phyloP scores from a whole-genome alignment of 305 asterid species.

The Rubia occidens region DNA sequence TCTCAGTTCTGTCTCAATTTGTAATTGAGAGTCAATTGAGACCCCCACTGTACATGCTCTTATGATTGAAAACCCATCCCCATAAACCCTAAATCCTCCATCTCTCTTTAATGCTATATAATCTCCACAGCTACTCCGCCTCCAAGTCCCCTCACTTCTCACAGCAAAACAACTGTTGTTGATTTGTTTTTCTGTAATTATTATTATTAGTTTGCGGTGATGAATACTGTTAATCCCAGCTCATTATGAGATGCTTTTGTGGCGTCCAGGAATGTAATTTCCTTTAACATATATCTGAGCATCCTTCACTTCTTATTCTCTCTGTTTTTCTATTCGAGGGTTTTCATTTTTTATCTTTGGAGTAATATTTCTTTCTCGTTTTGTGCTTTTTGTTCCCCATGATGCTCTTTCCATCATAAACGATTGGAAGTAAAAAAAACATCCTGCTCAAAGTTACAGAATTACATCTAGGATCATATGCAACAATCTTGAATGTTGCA shows the following conservation, averaged over 20 bases:
- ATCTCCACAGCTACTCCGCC: background rate
- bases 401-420: background rate
- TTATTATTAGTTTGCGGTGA: conserved; percentile 26
- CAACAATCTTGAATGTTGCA: too few species aligned
- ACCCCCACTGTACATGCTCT: too few species aligned
- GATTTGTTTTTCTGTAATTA: background rate
- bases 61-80: background rate
- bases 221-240: conserved; percentile 62
- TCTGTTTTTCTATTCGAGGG: background rate
- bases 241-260: conserved; percentile 56
- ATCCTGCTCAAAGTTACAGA: too few species aligned
- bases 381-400: background rate
- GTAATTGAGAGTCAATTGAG: too few species aligned
- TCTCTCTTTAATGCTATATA: background rate
- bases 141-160: background rate
- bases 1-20: too few species aligned
- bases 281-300: conserved; percentile 46
- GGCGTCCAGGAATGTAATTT: conserved; percentile 39
- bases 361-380: too few species aligned
- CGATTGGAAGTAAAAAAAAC: too few species aligned
- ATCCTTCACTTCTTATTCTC: background rate
- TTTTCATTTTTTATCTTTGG: background rate
- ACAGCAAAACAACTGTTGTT: background rate
- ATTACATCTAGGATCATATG: too few species aligned
- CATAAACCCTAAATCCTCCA: background rate